Evolutionary conservation across 2,329 filamentous ascomycete species (phyloP), one percentile per base, ranked within the genome.

Genomic region (Zasmidium angulare): DNA sequence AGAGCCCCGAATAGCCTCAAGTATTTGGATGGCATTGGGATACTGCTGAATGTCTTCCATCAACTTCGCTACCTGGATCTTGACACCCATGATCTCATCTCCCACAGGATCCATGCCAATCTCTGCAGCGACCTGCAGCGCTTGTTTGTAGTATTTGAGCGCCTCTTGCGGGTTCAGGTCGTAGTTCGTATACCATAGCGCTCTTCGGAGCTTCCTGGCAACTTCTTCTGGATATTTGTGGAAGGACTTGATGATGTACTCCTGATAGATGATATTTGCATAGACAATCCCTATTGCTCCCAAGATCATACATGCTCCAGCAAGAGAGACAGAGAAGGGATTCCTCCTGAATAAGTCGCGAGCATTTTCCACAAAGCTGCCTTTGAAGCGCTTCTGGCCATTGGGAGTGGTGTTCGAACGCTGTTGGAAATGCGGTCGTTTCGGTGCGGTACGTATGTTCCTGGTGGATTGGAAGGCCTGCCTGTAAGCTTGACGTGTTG

Each of bases 61-160:
- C 81, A 96, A 86, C 10, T 83, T 82, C 1, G 91, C 87, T 9
- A 96, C 81, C 72, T 93, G 87, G 53, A 98, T 87, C 71, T 92
- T 91, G 54, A 98, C 87, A 9, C 95, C 95, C 66, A 97, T 82
- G 31, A 97, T 88, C 73, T 97, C 93, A 68, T 97, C 90, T 2
- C 90, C 93, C 72, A 93, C 96, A 0, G 90, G 91, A 71, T 98
- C 91, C 78, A 99, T 85, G 0, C 87, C 86, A 53, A 89, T 71
- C 69, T 91, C 86, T 52, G 86, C 79, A 58, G 91, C 91, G 53
- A 89, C 82, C 63, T 87, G 81, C 58, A 98, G 80, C 2, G 93
- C 92, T 65, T 89, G 84, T 68, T 87, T 87, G 74, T 96, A 98
- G 74, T 91, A 91, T 66, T 91, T 89, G 60, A 96, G 80, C 0